A percentile compares a stretch with the other conserved stretches of the same genome.
phyloP scores from a whole-genome alignment of 768 basidiomycete genomes.

The Rhizopogon vinicolor region DNA sequence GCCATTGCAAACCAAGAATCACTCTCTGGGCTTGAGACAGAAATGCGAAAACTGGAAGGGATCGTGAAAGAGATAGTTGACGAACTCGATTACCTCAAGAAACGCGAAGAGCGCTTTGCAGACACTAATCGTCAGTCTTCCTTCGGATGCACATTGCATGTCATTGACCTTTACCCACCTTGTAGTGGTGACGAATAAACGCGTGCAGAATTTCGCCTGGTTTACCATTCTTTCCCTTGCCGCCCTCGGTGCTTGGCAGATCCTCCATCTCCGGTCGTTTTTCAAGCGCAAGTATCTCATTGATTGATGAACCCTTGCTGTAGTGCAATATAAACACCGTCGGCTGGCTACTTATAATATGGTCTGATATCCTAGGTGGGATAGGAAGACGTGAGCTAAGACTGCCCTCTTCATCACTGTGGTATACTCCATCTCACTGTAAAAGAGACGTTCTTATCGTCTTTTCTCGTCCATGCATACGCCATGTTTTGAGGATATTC shows the following conservation, averaged over 20 bases:
- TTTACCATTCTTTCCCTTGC: conserved; percentile 79
- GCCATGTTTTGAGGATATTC: neutral
- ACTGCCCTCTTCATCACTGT: no score
- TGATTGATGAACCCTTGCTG: conserved; percentile 39
- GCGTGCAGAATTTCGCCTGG: conserved; percentile 92
- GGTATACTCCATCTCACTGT: neutral
- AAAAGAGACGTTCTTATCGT: neutral
- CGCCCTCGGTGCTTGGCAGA: conserved; percentile 88
- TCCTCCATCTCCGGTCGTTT: conserved; percentile 89
- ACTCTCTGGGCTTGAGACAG: conserved; percentile 90
- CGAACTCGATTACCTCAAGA: conserved; percentile 88
- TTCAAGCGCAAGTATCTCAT: conserved; percentile 96
- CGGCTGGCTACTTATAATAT: neutral
- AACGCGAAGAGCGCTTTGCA: conserved; percentile 84
- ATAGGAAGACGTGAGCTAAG: no score
- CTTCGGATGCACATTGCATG: neutral
- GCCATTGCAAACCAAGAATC: conserved; percentile 99
- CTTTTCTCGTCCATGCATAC: neutral
- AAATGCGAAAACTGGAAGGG: conserved; percentile 97
- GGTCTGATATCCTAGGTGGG: no score
- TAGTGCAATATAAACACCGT: neutral
- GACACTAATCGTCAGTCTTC: conserved; percentile 77
- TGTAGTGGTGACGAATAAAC: conserved; percentile 83
- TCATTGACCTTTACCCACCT: neutral
- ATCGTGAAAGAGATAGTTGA: conserved; percentile 92